Evolutionary conservation across 768 basidiomycete species (phyloP).

Genomic region (Amanita inopinata): DNA sequence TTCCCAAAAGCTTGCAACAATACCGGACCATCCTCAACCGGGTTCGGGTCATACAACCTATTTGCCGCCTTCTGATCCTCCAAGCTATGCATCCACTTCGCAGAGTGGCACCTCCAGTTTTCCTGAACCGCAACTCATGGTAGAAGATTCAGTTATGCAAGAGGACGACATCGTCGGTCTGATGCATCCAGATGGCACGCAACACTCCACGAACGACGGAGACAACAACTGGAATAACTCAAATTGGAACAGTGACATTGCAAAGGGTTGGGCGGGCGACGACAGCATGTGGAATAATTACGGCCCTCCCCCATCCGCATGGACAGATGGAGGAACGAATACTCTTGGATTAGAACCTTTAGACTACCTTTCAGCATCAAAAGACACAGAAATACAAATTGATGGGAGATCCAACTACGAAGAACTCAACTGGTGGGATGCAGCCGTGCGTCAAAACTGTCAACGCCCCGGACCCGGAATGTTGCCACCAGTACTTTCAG

Average conservation of each 20-base stretch:
- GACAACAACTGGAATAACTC: slow-evolving; percentile 14
- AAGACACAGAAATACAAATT: slow-evolving; percentile 31
- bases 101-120: slow-evolving; percentile 24
- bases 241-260: slow-evolving; percentile 13
- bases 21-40: slow-evolving; percentile 28
- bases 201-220: slow-evolving; percentile 14
- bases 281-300: slow-evolving; percentile 9
- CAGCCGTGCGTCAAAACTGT: slow-evolving; percentile 30
- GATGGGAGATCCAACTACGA: slow-evolving; percentile 52
- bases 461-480: slow-evolving; percentile 63
- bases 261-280: slow-evolving; percentile 13
- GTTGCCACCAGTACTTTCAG: slow-evolving; percentile 57
- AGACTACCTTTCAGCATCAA: slow-evolving; percentile 18
- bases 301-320: slow-evolving; percentile 14
- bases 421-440: slow-evolving; percentile 65
- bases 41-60: slow-evolving; percentile 39
- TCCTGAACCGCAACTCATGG: slow-evolving; percentile 48
- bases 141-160: slow-evolving; percentile 27
- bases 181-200: slow-evolving; percentile 19
- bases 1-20: slow-evolving; percentile 23
- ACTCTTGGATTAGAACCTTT: slow-evolving; percentile 15
- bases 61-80: slow-evolving; percentile 25
- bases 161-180: slow-evolving; percentile 27
- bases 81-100: slow-evolving; percentile 23
- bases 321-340: slow-evolving; percentile 9